Evolutionary conservation across 257 asterid genomes (phyloP).

Genomic region (Penstemon barbatus): DNA sequence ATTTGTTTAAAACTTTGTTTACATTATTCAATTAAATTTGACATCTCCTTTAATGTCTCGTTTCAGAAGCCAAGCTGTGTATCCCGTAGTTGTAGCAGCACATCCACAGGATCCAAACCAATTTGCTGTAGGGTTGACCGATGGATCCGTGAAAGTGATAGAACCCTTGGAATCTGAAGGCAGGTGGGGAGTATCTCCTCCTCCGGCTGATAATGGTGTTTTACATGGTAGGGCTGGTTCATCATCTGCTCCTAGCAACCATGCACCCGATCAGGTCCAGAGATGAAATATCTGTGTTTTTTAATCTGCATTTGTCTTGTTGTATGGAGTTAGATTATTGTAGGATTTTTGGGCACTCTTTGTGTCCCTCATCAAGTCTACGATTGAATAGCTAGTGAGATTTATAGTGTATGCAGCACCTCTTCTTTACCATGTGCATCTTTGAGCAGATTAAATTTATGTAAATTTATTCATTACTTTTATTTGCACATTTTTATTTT

Average conservation of each 20-base stretch:
- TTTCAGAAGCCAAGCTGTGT: conserved; percentile 64
- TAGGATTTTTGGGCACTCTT: conserved; percentile 40
- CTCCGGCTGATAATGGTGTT: conserved; percentile 57
- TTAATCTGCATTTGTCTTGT: conserved; percentile 32
- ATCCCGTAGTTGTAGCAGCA: conserved; percentile 77
- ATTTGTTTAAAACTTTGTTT: no score
- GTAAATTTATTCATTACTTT: neutral
- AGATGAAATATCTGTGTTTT: conserved; percentile 43
- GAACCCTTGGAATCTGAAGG: conserved; percentile 88
- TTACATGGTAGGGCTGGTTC: conserved; percentile 69
- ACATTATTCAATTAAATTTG: no score
- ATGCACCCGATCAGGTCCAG: conserved; percentile 69
- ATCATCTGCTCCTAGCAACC: conserved; percentile 63
- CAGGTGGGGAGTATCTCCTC: conserved; percentile 83
- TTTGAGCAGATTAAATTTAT: conserved; percentile 28
- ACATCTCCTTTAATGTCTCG: conserved; percentile 17
- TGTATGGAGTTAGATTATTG: conserved; percentile 47
- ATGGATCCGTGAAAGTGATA: conserved; percentile 89
- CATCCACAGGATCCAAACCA: conserved; percentile 89
- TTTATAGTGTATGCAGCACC: conserved; percentile 30
- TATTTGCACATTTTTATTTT: neutral
- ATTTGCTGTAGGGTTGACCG: conserved; percentile 83
- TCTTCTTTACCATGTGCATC: conserved; percentile 32
- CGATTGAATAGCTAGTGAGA: conserved; percentile 33
- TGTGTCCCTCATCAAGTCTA: conserved; percentile 38